These are phyloP conservation scores for Diutina rugosa DNA, from an alignment of 1,139 yeast species.

Conservation along the genomic window DNA sequence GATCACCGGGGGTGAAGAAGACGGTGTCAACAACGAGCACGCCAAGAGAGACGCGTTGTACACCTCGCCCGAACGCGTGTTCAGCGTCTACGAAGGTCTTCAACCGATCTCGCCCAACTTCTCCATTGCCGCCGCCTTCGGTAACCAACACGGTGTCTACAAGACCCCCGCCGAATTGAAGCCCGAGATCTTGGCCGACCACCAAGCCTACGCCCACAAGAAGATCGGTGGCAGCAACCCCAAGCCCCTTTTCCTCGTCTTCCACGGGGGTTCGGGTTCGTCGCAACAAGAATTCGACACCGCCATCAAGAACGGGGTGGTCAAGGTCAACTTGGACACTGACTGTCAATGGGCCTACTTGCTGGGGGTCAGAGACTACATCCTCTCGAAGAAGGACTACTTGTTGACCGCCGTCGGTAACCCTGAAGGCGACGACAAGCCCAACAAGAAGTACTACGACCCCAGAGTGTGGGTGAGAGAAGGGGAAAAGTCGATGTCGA, in stretches of 20 bases:
- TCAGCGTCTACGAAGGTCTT: conserved; percentile 79
- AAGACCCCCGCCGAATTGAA: conserved; percentile 92
- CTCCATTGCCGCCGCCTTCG: conserved; percentile 99
- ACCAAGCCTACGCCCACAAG: conserved; percentile 76
- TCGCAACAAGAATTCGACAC: conserved; percentile 81
- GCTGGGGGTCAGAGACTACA: conserved; percentile 93
- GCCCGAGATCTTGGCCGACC: conserved; percentile 92
- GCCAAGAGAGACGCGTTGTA: conserved; percentile 80
- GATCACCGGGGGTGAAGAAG: conserved; percentile 99
- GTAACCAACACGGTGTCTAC: conserved; percentile 99
- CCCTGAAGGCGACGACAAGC: conserved; percentile 99
- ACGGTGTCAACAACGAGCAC: conserved; percentile 97
- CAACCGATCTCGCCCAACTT: conserved; percentile 91
- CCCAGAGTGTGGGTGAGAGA: conserved; percentile 99
- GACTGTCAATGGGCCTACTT: conserved; percentile 98
- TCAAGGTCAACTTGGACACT: conserved; percentile 97
- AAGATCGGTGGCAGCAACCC: conserved; percentile 38
- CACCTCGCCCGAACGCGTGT: conserved; percentile 95
- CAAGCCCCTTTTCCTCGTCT: conserved; percentile 89
- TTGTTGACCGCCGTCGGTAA: conserved; percentile 81
- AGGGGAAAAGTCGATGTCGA: conserved; percentile 97
- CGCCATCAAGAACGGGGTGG: conserved; percentile 90
- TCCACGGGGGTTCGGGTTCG: conserved; percentile 99
- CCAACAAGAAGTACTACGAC: conserved; percentile 98
- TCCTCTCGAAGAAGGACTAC: conserved; percentile 93